These are phyloP conservation scores for Ilex paraguariensis DNA, from an alignment of 305 asterid genomes.

Conservation along the genomic window DNA sequence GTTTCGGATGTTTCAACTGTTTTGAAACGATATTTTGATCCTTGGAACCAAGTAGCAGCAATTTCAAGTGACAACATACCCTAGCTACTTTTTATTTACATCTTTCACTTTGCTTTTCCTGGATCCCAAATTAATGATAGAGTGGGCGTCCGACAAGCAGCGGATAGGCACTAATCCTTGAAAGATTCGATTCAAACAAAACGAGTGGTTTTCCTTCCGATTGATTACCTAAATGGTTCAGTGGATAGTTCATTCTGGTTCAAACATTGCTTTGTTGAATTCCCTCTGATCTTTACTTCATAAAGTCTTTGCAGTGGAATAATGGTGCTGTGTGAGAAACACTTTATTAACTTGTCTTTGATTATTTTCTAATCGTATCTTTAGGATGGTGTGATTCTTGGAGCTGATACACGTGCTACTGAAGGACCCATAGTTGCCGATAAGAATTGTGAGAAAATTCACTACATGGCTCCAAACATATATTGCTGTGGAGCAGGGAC, in stretches of 20 bases:
- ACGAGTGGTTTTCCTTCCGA: no score
- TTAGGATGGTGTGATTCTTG: slow-evolving; percentile 94
- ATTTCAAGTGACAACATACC: no score
- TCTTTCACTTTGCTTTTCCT: no score
- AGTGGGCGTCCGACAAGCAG: no score
- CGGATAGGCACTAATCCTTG: no score
- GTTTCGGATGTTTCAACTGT: no score
- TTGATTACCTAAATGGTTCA: background rate
- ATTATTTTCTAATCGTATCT: slow-evolving; percentile 6
- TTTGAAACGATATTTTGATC: no score
- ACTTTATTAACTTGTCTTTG: background rate
- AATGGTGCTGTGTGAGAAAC: background rate
- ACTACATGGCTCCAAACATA: slow-evolving; percentile 87
- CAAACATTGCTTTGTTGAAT: no score
- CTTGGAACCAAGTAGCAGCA: no score
- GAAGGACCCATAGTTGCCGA: slow-evolving; percentile 97
- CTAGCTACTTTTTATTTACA: no score
- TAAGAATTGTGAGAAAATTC: slow-evolving; percentile 93
- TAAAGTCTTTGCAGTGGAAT: background rate
- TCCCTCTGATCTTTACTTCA: background rate
- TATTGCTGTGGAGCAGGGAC: slow-evolving; percentile 99
- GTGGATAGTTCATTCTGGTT: background rate
- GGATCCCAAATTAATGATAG: no score
- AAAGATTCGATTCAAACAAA: no score
- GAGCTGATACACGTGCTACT: slow-evolving; percentile 96